Evolutionary conservation across 2,329 filamentous ascomycete genomes (phyloP), one percentile per base, ranked within the genome.

Genomic region (Sclerotiophoma versabilis): DNA sequence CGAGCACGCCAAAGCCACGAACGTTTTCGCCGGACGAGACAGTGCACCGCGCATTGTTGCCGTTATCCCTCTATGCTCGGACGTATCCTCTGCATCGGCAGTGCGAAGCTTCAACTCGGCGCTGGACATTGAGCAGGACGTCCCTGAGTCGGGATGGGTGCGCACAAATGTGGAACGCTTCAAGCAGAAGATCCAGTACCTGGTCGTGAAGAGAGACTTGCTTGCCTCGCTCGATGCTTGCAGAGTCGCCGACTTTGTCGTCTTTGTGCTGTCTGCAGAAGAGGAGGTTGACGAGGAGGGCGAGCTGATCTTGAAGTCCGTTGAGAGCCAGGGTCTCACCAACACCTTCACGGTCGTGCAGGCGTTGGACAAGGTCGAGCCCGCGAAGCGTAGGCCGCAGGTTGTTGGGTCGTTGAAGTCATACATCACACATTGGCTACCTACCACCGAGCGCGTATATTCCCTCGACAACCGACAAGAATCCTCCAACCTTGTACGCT

Each of bases 391-490:
- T 73, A 83, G 88, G 54, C 82, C 86, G 0, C 88, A 92, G 54
- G 86, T 96, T 10, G 78, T 93, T 42, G 83, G 87, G 41, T 97
- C 93, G 1, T 82, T 99, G 49, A 95, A 92, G 73, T 96, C 92
- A 1, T 97, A 90, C 77, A 93, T 98, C 69, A 92, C 87, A 22
- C 93, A 96, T 74, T 99, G 96, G 79, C 93, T 98, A 74, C 92
- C 95, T 0, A 85, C 91, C 20, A 89, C 95, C 66, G 93, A 97
- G 67, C 97, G 95, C 76, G 83, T 99, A 14, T 91, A 93, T 75
- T 95, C 87, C 63, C 81, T 97, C 49, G 92, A 96, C 71, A 93
- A 85, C 58, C 84, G 91, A 70, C 92, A 96, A 71, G 95, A 99
- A 73, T 93, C 91, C 72, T 86, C 92, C 45, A 98, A 97, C 72